Evolutionary conservation across 2,329 filamentous ascomycete species (phyloP).

Genomic region (Scedosporium apiospermum): DNA sequence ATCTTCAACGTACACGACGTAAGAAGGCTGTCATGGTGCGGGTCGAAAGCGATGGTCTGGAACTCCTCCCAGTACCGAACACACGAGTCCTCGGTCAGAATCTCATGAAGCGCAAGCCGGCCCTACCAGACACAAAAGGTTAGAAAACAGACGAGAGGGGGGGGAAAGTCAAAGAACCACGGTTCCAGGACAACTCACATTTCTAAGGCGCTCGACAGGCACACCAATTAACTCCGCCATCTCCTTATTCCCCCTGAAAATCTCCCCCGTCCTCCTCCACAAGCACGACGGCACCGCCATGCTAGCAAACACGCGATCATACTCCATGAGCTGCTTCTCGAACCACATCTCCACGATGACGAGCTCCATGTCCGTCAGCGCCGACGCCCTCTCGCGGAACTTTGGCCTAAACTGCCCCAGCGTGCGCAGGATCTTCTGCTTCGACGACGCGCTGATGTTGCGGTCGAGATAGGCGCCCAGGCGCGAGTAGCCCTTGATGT

Average conservation of each 20-base stretch:
- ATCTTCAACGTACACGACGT: conserved; percentile 89
- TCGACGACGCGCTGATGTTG: conserved; percentile 71
- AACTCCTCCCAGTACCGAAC: conserved; percentile 99
- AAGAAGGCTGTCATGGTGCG: conserved; percentile 84
- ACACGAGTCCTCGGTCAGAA: conserved; percentile 87
- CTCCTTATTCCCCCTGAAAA: conserved; percentile 94
- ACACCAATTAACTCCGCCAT: conserved; percentile 96
- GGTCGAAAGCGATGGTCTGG: conserved; percentile 92
- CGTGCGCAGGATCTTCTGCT: conserved; percentile 85
- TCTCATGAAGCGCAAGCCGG: conserved; percentile 89
- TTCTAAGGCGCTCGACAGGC: conserved; percentile 79
- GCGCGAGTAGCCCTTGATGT: conserved; percentile 89
- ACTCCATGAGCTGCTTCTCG: conserved; percentile 91
- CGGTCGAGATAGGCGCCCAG: conserved; percentile 87
- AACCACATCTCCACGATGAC: conserved; percentile 99
- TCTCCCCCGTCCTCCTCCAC: conserved; percentile 93
- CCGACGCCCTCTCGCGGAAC: conserved; percentile 90
- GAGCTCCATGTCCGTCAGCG: conserved; percentile 84
- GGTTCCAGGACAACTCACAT: conserved; percentile 50
- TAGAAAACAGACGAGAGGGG: conserved; percentile 4
- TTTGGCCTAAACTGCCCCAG: conserved; percentile 90
- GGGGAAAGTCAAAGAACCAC: background rate
- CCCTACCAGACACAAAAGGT: conserved; percentile 47
- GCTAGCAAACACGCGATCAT: conserved; percentile 94
- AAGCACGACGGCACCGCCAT: conserved; percentile 98